Conservation (phyloP, 768 basidiomycete genomes). For the Tylopilus rubrobrunneus region DNA sequence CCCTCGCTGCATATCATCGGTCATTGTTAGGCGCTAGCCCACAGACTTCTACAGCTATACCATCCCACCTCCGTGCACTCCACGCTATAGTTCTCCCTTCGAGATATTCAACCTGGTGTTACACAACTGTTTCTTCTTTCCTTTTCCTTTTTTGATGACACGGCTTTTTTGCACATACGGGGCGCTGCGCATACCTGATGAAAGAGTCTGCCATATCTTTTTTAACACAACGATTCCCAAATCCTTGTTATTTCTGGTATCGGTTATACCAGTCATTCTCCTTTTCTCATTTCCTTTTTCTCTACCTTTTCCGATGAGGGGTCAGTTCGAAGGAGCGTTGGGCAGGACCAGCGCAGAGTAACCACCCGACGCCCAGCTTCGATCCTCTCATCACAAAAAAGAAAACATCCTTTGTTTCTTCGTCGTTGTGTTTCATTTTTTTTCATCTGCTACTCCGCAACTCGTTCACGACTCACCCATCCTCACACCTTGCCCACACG, state of each 20-base stretch:
- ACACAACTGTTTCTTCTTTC: slow-evolving; percentile 8
- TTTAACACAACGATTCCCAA: neutral
- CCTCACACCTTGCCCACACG: neutral
- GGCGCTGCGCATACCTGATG: slow-evolving; percentile 31
- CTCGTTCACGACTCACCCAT: neutral
- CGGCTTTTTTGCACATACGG: slow-evolving; percentile 21
- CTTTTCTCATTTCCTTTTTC: neutral
- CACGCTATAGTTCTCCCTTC: slow-evolving; percentile 16
- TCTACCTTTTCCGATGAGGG: slow-evolving; percentile 4
- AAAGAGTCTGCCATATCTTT: slow-evolving; percentile 18
- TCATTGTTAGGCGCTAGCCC: slow-evolving; percentile 28
- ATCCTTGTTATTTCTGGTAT: slow-evolving; percentile 10
- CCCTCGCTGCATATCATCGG: slow-evolving; percentile 24
- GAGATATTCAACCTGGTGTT: slow-evolving; percentile 25
- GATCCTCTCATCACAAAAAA: neutral
- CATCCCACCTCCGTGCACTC: slow-evolving; percentile 16
- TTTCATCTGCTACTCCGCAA: neutral
- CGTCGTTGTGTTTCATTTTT: neutral
- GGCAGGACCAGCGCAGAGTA: slow-evolving; percentile 10
- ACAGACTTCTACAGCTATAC: slow-evolving; percentile 25
- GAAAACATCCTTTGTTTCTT: neutral
- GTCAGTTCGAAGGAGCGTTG: slow-evolving; percentile 6
- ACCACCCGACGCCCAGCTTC: neutral
- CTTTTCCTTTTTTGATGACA: slow-evolving; percentile 13
- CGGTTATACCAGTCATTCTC: slow-evolving; percentile 17